Base-by-base conservation (phyloP, 2,329 filamentous ascomycete species). In the Blastomyces gilchristii region DNA sequence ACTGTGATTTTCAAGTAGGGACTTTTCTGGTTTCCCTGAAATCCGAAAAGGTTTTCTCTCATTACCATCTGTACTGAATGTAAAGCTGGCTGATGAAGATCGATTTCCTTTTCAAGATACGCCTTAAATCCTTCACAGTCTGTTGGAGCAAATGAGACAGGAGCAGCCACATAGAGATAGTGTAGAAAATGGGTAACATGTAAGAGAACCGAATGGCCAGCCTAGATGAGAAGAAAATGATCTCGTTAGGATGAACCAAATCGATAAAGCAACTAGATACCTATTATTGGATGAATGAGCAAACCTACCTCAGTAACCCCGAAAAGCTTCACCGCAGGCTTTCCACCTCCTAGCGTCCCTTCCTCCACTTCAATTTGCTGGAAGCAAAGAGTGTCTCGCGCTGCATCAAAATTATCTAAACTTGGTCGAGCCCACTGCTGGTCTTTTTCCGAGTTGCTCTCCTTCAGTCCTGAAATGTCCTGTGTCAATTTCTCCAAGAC, bases 341-440 rank as follows among this genome's bases (percentile, higher is more conserved):
- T 87, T 25, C 90, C 90, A 58, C 89, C 89, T 72, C 87, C 80
- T 1, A 97, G 75, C 3, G 86, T 89, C 25, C 94, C 93, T 74
- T 99, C 93, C 72, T 97, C 92, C 0, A 86, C 88, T 71, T 99
- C 95, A 68, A 99, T 99, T 71, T 95, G 89, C 77, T 99, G 94
- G 72, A 99, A 97, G 67, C 84, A 86, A n/a, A 99, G 80, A 67
- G 79, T 87, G 67, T 94, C 85, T 45, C 78, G 85, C 61, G 82
- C 73, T 9, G 87, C 81, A 64, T 87, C 79, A 71, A 88, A 89
- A 68, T 82, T 79, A 28, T 79, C 79, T 39, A 90, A 73, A 39
- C 76, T 75, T 18, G 87, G 87, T 61, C 87, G 80, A 57, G 88
- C 87, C 95, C 94, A 99, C 72, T 90, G 83, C 75, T 99, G 94